Evolutionary conservation across 345 rosid species (phyloP).

Genomic region (Euphorbia peplus): DNA sequence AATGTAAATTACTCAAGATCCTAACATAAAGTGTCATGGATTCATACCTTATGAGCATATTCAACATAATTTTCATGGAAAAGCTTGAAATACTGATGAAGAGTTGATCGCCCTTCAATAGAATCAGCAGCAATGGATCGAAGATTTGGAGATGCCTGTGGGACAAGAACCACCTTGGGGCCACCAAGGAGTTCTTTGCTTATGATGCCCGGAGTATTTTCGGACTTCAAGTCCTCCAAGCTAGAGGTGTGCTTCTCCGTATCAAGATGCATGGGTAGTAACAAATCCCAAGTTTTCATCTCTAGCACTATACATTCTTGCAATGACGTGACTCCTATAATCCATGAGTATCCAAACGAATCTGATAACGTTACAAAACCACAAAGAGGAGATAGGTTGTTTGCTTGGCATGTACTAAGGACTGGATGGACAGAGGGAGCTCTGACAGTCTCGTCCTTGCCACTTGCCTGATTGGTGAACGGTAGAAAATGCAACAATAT

Average conservation of each 20-base stretch:
- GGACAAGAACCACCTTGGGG: conserved; percentile 70
- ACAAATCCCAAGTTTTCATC: conserved; percentile 77
- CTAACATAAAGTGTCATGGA: background rate
- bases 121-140: conserved; percentile 79
- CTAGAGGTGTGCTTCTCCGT: conserved; percentile 34
- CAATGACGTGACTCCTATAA: conserved; percentile 58
- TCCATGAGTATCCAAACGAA: conserved; percentile 92
- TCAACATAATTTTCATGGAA: conserved; percentile 93
- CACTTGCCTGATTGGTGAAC: conserved; percentile 69
- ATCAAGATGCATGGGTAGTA: conserved; percentile 68
- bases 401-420: conserved; percentile 75
- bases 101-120: conserved; percentile 77
- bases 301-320: conserved; percentile 82
- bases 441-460: conserved; percentile 66
- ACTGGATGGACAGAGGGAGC: conserved; percentile 86
- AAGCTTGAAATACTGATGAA: conserved; percentile 85
- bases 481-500: conserved; percentile 89
- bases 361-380: conserved; percentile 71
- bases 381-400: conserved; percentile 49
- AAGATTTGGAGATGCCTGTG: conserved; percentile 68
- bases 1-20: background rate
- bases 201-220: conserved; percentile 52
- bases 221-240: conserved; percentile 41
- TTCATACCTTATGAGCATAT: conserved; percentile 91
- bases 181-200: conserved; percentile 91